Evolutionary conservation across 139 green algal species (phyloP), one percentile per base, ranked within the genome.

Genomic region (Zygnema circumcarinatum): DNA sequence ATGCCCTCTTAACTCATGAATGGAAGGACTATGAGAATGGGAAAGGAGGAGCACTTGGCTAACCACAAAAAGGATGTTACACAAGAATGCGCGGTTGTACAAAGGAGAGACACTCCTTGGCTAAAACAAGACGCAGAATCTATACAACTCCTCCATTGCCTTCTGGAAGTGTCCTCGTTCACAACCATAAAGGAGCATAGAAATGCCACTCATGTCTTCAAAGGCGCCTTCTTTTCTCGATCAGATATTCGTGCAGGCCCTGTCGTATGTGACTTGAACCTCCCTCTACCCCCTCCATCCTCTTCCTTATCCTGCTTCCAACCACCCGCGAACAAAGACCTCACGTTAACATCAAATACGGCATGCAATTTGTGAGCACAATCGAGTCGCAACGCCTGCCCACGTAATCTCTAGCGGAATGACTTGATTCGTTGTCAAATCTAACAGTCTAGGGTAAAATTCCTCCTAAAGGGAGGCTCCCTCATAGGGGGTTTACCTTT

Each of bases 171-270:
- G 29, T 29, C 54, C 25, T 29, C 25, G 25, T 25, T 25, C 25
- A 72, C 25, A 72, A 72, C 25, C 54, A 72, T 72, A 25, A 72
- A 72, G 25, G 25, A 33, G 29, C 29, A 33, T 72, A 72, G 25
- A 72, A 72, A 33, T 29, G 25, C 54, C 25, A 72, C 7, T 42
- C 81, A 98, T 1, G 95, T 97, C 85, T 99, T 99, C 35, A 99
- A 93, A 3, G 95, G 92, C 1, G 95, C 91, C 91, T 99, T 98
- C 93, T 99, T 99, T 85, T 97, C 95, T 1, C 96, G 88, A 88
- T 99, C 97, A 36, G 94, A 94, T 87, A 98, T 98, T 31, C 94
- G 79, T 33, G 93, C 79, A 2, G 96, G 95, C 52, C 95, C 92
- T 47, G 94, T 86, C 1, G 41, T 90, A 31, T 93, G 93, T 1